phyloP scores from a whole-genome alignment of 306 rosid genomes.

The Rosa persica region DNA sequence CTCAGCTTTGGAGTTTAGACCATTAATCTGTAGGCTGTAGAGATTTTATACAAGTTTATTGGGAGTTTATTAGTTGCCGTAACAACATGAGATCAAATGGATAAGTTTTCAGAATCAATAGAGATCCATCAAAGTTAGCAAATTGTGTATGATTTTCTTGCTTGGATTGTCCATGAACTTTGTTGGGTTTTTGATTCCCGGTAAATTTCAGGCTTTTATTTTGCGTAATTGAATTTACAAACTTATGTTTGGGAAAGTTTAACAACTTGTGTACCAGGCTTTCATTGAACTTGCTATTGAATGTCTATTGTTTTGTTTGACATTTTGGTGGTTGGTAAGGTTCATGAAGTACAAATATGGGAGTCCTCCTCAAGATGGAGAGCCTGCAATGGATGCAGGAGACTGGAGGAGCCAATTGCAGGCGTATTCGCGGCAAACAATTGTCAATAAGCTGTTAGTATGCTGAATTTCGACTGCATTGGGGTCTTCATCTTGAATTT shows the following conservation, averaged over 20 bases:
- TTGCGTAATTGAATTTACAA: not conserved
- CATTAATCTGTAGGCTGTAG: not conserved
- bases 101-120: not conserved
- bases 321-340: not conserved
- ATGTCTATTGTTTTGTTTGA: not conserved
- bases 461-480: not conserved
- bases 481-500: not conserved
- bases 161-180: not conserved
- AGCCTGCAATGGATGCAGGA: constrained; percentile 21
- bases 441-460: constrained; percentile 50
- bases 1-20: not conserved
- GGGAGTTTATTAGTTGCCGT: too few relatives aligned
- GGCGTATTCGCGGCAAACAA: constrained; percentile 43
- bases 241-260: not conserved
- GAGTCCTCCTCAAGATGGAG: constrained; percentile 26
- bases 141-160: not conserved
- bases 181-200: not conserved
- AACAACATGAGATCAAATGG: not conserved
- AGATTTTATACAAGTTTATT: not conserved
- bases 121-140: not conserved
- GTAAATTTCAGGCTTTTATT: not conserved
- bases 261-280: not conserved
- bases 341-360: constrained; percentile 24
- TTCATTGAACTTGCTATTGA: constrained; percentile 1
- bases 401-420: constrained; percentile 54